phyloP scores from a whole-genome alignment of 2,329 filamentous ascomycete species.

The Colletotrichum filicis region DNA sequence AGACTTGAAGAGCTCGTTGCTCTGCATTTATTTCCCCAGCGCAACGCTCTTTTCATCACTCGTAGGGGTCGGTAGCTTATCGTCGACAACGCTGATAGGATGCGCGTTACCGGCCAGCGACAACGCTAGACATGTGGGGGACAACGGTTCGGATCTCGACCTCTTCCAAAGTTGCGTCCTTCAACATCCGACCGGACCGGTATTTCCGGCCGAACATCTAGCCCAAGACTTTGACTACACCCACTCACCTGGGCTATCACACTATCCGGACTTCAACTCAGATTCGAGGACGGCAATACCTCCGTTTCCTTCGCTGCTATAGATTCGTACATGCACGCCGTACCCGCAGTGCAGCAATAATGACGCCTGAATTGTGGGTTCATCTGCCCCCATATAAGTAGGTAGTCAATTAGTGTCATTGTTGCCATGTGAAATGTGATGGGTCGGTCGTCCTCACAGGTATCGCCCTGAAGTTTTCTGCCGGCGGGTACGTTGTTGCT shows the following conservation, averaged over 20 bases:
- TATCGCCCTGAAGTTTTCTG: neutral
- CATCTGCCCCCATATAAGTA: neutral
- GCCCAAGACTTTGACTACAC: neutral
- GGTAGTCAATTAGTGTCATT: neutral
- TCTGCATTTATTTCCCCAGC: neutral
- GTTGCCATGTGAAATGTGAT: neutral
- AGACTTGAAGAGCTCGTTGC: neutral
- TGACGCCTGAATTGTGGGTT: neutral
- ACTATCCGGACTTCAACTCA: neutral
- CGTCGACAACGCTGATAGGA: slow-evolving; percentile 1
- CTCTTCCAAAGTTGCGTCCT: neutral
- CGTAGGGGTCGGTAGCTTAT: neutral
- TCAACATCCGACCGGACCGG: neutral
- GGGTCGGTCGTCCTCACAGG: neutral
- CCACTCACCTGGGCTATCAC: no score
- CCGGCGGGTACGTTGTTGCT: neutral
- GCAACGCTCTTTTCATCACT: neutral
- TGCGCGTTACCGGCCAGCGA: neutral
- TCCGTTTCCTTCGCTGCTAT: neutral
- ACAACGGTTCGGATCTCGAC: neutral
- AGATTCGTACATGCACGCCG: neutral
- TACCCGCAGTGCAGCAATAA: neutral
- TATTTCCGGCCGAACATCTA: neutral
- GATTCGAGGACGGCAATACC: neutral
- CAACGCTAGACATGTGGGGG: neutral